Evolutionary conservation across 2,329 filamentous ascomycete genomes (phyloP), one percentile per base, ranked within the genome.

Genomic region (Coniochaeta sp.): DNA sequence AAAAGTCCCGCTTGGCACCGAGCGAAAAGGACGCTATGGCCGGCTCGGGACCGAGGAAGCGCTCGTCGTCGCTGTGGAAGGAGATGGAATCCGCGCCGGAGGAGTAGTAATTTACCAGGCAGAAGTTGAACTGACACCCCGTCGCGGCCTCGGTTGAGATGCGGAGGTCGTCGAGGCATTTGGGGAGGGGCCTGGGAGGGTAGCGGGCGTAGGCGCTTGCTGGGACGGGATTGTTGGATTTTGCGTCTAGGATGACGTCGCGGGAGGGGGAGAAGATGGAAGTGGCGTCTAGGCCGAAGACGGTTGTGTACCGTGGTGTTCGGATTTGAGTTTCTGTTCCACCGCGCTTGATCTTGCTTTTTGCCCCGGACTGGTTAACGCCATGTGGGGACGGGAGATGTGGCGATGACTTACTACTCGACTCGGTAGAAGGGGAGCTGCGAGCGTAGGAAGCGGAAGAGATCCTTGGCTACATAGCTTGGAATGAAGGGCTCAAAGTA

Each of bases 61-160:
- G 79, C 76, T 93, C 90, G 67, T 93, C 89, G 65, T 93, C 90
- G 57, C 86, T 89, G 72, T 93, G 89, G 68, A 89, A 93, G 12
- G 86, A 83, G 57, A 93, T 93, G 65, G 87, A 90, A 70, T 93
- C 89, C 6, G 84, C 77, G 0, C 90, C 89, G 3, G 82, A 83
- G n/a, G 87, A 87, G 69, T 93, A 93, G 74, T 93, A 93, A 68
- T 93, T 93, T 5, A 93, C 88, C 1, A 93, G 79, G 62, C 87
- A 89, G 70, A 93, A 91, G 69, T 93, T 93, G 74, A 89, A 93
- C 1, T 69, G 79, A 67, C 83, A 83, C n/a, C 80, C 81, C 0
- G 88, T 90, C 0, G 84, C 82, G 5, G 80, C 78, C 71, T 93
- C 88, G 1, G 88, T 85, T 11, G 84, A 78, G 36, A 72, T 74